A percentile compares a stretch with the other conserved stretches of the same genome.
Conservation (phyloP, 805 yeast species). For the Schwanniomyces yamadae region DNA sequence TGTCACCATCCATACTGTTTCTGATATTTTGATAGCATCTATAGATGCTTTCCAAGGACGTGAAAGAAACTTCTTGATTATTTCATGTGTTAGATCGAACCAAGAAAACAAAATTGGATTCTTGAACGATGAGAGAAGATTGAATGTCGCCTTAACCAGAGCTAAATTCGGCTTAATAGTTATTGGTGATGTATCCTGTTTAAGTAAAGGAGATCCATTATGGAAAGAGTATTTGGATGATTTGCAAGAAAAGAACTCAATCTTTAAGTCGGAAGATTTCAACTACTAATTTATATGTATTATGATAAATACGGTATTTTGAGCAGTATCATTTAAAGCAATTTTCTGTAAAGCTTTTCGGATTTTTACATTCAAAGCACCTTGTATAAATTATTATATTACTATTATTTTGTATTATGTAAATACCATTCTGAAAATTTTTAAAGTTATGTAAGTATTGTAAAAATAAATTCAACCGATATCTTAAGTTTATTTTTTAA, state of each 20-base stretch:
- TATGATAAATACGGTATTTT: not conserved
- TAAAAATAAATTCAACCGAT: no score
- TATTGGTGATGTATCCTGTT: constrained; percentile 39
- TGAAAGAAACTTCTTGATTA: constrained; percentile 51
- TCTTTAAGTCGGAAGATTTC: constrained; percentile 19
- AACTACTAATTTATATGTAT: constrained; percentile 4
- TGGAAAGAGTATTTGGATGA: constrained; percentile 53
- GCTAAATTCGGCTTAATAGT: constrained; percentile 75
- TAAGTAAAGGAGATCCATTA: constrained; percentile 44
- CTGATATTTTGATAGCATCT: constrained; percentile 52
- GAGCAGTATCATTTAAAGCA: not conserved
- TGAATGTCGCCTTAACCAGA: constrained; percentile 87
- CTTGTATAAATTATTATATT: no score
- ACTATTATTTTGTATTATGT: no score
- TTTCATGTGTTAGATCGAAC: constrained; percentile 65
- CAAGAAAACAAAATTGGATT: constrained; percentile 75
- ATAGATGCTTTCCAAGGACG: constrained; percentile 63
- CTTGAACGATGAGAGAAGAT: constrained; percentile 77
- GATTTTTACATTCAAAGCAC: no score
- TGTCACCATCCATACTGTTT: constrained; percentile 48
- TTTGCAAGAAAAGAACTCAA: constrained; percentile 31
- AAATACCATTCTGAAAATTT: no score
- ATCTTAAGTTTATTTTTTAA: not conserved
- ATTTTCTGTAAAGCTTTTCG: no score
- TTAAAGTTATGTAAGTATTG: no score